Conservation (phyloP, 2,329 filamentous ascomycete species). For the Curvularia sp. region DNA sequence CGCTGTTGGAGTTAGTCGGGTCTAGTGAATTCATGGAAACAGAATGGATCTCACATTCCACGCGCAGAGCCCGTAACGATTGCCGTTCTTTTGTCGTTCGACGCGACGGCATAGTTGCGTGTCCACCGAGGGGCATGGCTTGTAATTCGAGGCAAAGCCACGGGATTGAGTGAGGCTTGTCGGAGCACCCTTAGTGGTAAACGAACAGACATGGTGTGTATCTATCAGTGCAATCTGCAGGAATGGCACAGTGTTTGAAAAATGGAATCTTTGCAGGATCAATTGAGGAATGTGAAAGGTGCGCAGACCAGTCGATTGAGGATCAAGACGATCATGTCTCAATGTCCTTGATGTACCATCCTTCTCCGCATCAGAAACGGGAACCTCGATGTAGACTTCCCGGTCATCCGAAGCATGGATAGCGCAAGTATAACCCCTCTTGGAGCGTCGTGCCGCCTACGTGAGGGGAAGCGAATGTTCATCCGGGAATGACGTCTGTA, state of each 20-base stretch:
- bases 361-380: slow-evolving; percentile 13
- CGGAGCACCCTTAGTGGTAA: slow-evolving; percentile 30
- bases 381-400: slow-evolving; percentile 14
- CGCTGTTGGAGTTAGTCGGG: slow-evolving; percentile 51
- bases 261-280: neutral
- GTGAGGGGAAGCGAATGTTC: slow-evolving; percentile 9
- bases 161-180: slow-evolving; percentile 27
- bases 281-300: neutral
- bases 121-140: slow-evolving; percentile 27
- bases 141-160: slow-evolving; percentile 19
- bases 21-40: neutral
- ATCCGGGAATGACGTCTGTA: slow-evolving; percentile 24
- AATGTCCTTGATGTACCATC: slow-evolving; percentile 14
- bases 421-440: slow-evolving; percentile 41
- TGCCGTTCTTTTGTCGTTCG: slow-evolving; percentile 38
- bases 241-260: neutral
- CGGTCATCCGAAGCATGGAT: slow-evolving; percentile 36
- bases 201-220: slow-evolving; percentile 31
- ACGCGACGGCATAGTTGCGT: slow-evolving; percentile 36
- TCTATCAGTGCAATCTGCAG: neutral
- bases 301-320: neutral
- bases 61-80: slow-evolving; percentile 51
- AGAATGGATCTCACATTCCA: slow-evolving; percentile 41
- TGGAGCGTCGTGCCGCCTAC: slow-evolving; percentile 13
- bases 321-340: neutral